These are phyloP conservation scores for Candida stauntonica DNA, from an alignment of 805 yeast genomes.

Conservation along the genomic window DNA sequence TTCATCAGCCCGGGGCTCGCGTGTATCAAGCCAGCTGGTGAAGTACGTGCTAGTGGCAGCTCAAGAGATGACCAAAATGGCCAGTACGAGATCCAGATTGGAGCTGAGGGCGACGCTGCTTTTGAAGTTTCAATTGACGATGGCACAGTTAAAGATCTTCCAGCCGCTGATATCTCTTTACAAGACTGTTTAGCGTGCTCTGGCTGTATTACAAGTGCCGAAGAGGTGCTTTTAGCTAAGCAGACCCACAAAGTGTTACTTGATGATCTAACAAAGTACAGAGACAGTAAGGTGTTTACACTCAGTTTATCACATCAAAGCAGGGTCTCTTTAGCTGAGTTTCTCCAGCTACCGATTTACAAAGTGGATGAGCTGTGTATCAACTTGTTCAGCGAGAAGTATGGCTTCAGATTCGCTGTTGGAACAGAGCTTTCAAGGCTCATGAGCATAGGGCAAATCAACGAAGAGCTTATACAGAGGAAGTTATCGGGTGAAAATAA, in stretches of 20 bases:
- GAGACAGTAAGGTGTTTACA: slow-evolving; percentile 46
- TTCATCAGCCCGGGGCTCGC: slow-evolving; percentile 93
- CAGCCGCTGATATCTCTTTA: slow-evolving; percentile 82
- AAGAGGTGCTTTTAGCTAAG: slow-evolving; percentile 83
- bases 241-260: slow-evolving; percentile 83
- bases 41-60: slow-evolving; percentile 27
- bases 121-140: slow-evolving; percentile 65
- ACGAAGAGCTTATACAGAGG: slow-evolving; percentile 33
- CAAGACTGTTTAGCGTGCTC: slow-evolving; percentile 95
- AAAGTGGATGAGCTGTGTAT: slow-evolving; percentile 59
- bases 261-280: slow-evolving; percentile 42
- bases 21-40: slow-evolving; percentile 82
- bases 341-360: slow-evolving; percentile 48
- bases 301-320: slow-evolving; percentile 84
- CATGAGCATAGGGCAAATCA: slow-evolving; percentile 51
- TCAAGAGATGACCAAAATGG: slow-evolving; percentile 7
- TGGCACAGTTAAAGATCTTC: slow-evolving; percentile 39
- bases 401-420: slow-evolving; percentile 71
- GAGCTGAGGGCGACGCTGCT: slow-evolving; percentile 56
- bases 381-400: slow-evolving; percentile 49
- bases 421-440: slow-evolving; percentile 83
- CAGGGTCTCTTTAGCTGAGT: slow-evolving; percentile 74
- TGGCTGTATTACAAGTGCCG: slow-evolving; percentile 97
- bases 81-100: slow-evolving; percentile 52
- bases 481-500: slow-evolving; percentile 3